Evolutionary conservation across 768 basidiomycete species (phyloP), one percentile per base, ranked within the genome.

Genomic region (Dentipellis fragilis): DNA sequence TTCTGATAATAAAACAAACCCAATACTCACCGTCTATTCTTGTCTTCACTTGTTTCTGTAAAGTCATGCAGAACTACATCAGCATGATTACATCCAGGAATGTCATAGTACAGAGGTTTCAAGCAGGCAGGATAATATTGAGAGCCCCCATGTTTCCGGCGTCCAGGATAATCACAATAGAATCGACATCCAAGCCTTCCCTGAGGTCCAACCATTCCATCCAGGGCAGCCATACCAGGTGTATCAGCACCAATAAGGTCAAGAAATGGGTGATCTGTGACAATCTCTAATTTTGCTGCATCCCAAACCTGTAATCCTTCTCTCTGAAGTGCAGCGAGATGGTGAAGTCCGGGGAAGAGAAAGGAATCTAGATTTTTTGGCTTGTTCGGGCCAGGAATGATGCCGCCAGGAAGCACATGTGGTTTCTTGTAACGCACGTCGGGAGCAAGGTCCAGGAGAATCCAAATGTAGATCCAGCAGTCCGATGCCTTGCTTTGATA

Each of bases 391-490:
- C 73, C 70, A 12, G 66, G 67, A 19, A 70, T 64, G 12, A 70
- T 47, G 0, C 63, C 56, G 10, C 66, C 66, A 38, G 68, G 69
- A 50, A 71, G 50, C 1, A 75, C 62, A 54, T 64, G 57, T 17
- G 57, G 54, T 40, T 70, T 72, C 49, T 69, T 68, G 57, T 68
- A 71, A 0, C 65, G 60, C 7, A 52, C n/a, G 11, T 64, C 59
- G 0, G 71, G 75, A 0, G 56, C 21, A 1, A 69, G 54, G 54
- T 73, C 68, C 0, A 72, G 12, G 0, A 77, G 42, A 0, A 77
- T 54, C 71, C 71, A 74, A 0, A 76, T 72, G 11, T 64, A 67
- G 0, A 72, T 63, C 68, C 71, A 71, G 16, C 63, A 64, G 23
- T 64, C 63, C 5, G 73, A 67, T 2, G 11, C 48, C 58, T 74